Base-by-base conservation (phyloP, 2,329 filamentous ascomycete species). In the Elsinoe arachidis region DNA sequence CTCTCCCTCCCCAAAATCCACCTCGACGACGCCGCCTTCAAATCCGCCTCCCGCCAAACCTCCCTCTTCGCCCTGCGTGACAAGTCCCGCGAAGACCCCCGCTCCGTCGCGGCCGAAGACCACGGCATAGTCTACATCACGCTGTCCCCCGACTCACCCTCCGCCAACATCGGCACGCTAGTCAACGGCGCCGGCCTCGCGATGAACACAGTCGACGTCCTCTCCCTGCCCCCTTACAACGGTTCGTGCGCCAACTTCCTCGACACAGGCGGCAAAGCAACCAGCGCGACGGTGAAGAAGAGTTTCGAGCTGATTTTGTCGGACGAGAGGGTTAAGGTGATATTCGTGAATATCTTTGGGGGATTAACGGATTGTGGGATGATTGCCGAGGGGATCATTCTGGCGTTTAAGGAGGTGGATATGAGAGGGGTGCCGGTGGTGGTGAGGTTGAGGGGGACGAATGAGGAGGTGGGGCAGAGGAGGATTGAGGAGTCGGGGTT, bases 151-250 rank as follows among this genome's bases (percentile, higher is more conserved):
- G 57, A 66, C 57, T 76, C 78, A 2, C 74, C 75, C 0, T 67
- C 75, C 56, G 81, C 78, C 55, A 83, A 83, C 61, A 85, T 95
- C 55, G 90, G 89, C 37, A 95, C 87, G 0, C 76, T 95, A 10
- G 89, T 95, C 62, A 96, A 96, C 66, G 90, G 90, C 43, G 90
- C 91, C 0, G 90, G 90, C 0, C 79, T 96, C 1, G 90, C 90
- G 0, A 93, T 96, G 87, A 93, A 93, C 68, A 95, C 90, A 0
- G 84, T 91, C 59, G 90, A 96, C 68, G 86, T 87, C 0, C 80
- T 96, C 1, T 77, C 80, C 2, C 73, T 82, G 11, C 51, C 58
- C 5, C 60, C 60, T 1, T 80, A 82, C 56, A 85, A 85, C 7
- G 88, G 88, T 1, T 72, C 76, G 34, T 85, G 85, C 21, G 83